These are phyloP conservation scores for Mortierella sp. DNA, from an alignment of 371 early-diverging fungal genomes.

Conservation along the genomic window DNA sequence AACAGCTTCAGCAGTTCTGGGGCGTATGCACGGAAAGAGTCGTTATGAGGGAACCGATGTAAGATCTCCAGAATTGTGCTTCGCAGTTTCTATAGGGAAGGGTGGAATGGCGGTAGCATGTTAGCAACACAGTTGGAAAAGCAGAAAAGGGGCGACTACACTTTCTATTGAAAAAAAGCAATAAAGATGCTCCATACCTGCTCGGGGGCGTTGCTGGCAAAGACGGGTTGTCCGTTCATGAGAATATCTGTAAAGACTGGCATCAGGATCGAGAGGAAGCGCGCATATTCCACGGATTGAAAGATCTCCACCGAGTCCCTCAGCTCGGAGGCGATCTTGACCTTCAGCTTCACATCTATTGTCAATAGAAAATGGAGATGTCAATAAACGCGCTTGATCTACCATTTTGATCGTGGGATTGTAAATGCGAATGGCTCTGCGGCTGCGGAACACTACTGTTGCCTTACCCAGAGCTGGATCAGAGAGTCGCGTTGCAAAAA, in stretches of 20 bases:
- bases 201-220: constrained; percentile 83
- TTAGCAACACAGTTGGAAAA: not conserved
- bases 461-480: constrained; percentile 49
- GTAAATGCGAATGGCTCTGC: not conserved
- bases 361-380: not conserved
- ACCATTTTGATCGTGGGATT: not conserved
- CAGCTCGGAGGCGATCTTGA: constrained; percentile 89
- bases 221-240: constrained; percentile 82
- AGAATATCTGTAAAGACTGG: constrained; percentile 88
- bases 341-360: constrained; percentile 76
- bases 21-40: constrained; percentile 76
- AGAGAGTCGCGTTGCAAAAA: constrained; percentile 55
- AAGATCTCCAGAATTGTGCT: constrained; percentile 93
- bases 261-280: constrained; percentile 82
- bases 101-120: not conserved
- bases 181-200: constrained; percentile 72
- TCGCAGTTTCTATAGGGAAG: constrained; percentile 83
- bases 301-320: constrained; percentile 93
- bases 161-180: not conserved
- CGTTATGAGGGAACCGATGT: constrained; percentile 92
- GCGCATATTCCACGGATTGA: constrained; percentile 87
- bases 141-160: not conserved
- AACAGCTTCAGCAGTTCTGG: constrained; percentile 73
- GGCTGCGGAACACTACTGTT: not conserved
- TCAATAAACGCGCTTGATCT: not conserved